These are phyloP conservation scores for Eutrema heterophyllum DNA, from an alignment of 345 rosid species.

Conservation along the genomic window DNA sequence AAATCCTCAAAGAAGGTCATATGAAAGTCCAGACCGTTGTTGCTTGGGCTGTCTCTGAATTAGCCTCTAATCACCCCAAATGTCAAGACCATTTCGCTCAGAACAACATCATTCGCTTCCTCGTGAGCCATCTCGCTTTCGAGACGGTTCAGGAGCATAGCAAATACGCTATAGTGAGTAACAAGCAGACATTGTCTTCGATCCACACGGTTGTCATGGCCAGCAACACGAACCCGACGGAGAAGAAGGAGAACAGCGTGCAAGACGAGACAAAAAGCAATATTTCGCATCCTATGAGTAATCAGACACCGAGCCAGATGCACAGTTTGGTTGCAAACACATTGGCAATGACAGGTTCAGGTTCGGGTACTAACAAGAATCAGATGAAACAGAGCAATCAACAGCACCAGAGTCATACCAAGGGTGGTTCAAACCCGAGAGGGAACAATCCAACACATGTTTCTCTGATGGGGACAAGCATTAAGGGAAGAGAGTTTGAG, in stretches of 20 bases:
- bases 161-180: constrained; percentile 48
- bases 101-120: constrained; percentile 65
- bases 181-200: constrained; percentile 44
- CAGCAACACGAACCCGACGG: constrained; percentile 14
- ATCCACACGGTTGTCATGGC: constrained; percentile 55
- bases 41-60: constrained; percentile 72
- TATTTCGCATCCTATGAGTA: constrained; percentile 42
- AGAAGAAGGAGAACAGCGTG: not conserved
- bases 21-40: constrained; percentile 70
- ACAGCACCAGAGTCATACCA: constrained; percentile 21
- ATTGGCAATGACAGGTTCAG: constrained; percentile 22
- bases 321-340: constrained; percentile 44
- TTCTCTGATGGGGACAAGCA: constrained; percentile 48
- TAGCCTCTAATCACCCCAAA: constrained; percentile 57
- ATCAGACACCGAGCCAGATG: constrained; percentile 44
- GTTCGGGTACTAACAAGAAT: constrained; percentile 4
- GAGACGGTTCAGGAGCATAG: constrained; percentile 84
- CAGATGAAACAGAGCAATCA: constrained; percentile 20
- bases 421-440: constrained; percentile 25
- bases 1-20: constrained; percentile 76
- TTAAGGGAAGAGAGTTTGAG: constrained; percentile 56
- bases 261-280: constrained; percentile 23
- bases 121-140: constrained; percentile 78
- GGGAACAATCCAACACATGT: constrained; percentile 36
- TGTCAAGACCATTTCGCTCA: constrained; percentile 74